Conservation (phyloP, 345 rosid species). For the Melastoma malabathricum region DNA sequence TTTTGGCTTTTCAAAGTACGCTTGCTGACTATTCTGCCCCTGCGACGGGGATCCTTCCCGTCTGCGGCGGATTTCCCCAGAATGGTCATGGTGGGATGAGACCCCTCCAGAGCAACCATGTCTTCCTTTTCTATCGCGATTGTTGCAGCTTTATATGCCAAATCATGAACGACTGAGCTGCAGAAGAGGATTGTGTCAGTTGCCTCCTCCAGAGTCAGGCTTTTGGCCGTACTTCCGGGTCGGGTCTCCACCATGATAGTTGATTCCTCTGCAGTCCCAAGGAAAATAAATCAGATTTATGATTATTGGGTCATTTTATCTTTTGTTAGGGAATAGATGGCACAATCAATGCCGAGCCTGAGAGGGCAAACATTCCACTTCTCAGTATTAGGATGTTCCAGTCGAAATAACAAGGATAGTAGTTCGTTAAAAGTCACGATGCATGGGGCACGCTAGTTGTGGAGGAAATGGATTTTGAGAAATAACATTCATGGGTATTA, state of each 20-base stretch:
- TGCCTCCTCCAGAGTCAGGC: slow-evolving; percentile 95
- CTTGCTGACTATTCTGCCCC: slow-evolving; percentile 35
- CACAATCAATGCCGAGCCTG: too few relatives aligned
- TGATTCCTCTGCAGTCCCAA: slow-evolving; percentile 46
- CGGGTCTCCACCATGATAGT: slow-evolving; percentile 47
- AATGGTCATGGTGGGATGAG: slow-evolving; percentile 56
- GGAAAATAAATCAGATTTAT: not conserved
- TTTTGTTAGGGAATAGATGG: too few relatives aligned
- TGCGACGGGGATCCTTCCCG: slow-evolving; percentile 25
- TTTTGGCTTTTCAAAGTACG: slow-evolving; percentile 38
- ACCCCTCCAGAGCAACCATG: slow-evolving; percentile 35
- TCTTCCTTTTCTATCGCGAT: slow-evolving; percentile 57
- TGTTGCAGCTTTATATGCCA: slow-evolving; percentile 74
- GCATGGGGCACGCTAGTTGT: too few relatives aligned
- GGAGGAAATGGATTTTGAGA: too few relatives aligned
- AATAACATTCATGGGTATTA: too few relatives aligned
- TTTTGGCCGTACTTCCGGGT: slow-evolving; percentile 51
- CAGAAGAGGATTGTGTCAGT: slow-evolving; percentile 85
- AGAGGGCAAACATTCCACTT: too few relatives aligned
- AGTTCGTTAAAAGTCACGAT: too few relatives aligned
- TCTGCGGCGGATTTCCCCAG: slow-evolving; percentile 49
- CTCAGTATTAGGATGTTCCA: too few relatives aligned
- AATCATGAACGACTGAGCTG: slow-evolving; percentile 86
- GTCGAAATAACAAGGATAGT: too few relatives aligned
- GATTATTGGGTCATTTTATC: too few relatives aligned